Evolutionary conservation across 768 basidiomycete species (phyloP).

Genomic region (Kwoniella heveanensis): DNA sequence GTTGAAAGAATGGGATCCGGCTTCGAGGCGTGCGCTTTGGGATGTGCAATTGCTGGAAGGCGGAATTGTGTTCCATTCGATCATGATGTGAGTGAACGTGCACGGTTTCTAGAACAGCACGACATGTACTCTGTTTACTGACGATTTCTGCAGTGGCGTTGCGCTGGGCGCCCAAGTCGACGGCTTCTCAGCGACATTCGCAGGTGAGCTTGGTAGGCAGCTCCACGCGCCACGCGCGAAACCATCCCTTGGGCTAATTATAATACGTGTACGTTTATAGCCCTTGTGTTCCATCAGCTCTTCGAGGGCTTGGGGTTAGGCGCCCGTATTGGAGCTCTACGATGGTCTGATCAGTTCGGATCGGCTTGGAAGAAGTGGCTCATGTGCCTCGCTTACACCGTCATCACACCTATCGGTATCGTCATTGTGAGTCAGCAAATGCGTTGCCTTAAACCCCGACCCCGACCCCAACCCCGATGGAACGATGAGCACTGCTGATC

Average conservation of each 20-base stretch:
- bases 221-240: too few relatives aligned
- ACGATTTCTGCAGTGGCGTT: conserved; percentile 1
- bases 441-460: neutral
- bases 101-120: too few relatives aligned
- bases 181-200: conserved; percentile 9
- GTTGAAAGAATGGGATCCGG: conserved; percentile 5
- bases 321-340: conserved; percentile 11
- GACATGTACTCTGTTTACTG: too few relatives aligned
- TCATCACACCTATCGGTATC: conserved; percentile 13
- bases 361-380: conserved; percentile 11
- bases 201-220: conserved; percentile 7
- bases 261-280: too few relatives aligned
- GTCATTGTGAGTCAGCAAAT: conserved; percentile 11
- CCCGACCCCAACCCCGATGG: too few relatives aligned
- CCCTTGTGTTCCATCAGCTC: conserved; percentile 14
- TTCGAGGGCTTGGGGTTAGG: conserved; percentile 17
- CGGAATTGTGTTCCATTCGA: conserved; percentile 14
- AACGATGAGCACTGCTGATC: too few relatives aligned
- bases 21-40: conserved; percentile 14
- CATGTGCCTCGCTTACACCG: conserved; percentile 16
- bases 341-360: neutral
- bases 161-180: conserved; percentile 11
- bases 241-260: too few relatives aligned
- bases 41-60: conserved; percentile 16
- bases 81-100: conserved; percentile 13